A percentile compares a stretch with the other conserved stretches of the same genome.
phyloP scores from a whole-genome alignment of 2,329 filamentous ascomycete genomes.

The Scleromitrula shiraiana region DNA sequence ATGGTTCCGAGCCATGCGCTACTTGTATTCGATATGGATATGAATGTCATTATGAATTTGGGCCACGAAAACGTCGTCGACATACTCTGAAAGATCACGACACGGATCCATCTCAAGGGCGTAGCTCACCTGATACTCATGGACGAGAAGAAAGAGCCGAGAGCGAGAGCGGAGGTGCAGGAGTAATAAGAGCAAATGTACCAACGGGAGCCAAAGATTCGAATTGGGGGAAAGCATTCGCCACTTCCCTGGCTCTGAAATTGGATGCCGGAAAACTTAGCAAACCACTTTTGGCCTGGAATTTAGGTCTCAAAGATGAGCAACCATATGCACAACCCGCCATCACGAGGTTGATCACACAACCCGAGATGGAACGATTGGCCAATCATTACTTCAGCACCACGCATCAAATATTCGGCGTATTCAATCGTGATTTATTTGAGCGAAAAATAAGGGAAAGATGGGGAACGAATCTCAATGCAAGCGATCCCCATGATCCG shows the following conservation, averaged over 20 bases:
- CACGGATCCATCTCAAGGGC: slow-evolving; percentile 5
- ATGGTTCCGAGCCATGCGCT: slow-evolving; percentile 8
- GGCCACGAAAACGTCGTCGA: slow-evolving; percentile 4
- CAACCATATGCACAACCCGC: slow-evolving; percentile 15
- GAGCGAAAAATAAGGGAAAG: slow-evolving; percentile 21
- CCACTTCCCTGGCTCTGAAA: slow-evolving; percentile 3
- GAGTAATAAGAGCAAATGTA: no score
- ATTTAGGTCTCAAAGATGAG: slow-evolving; percentile 27
- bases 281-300: slow-evolving; percentile 33
- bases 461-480: slow-evolving; percentile 28
- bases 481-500: slow-evolving; percentile 21
- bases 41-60: slow-evolving; percentile 7
- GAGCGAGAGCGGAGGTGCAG: slow-evolving; percentile 6
- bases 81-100: slow-evolving; percentile 4
- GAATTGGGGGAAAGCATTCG: slow-evolving; percentile 7
- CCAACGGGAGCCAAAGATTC: background rate
- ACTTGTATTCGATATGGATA: slow-evolving; percentile 6
- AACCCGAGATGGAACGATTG: slow-evolving; percentile 2
- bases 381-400: slow-evolving; percentile 26
- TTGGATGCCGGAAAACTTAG: slow-evolving; percentile 6
- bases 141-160: slow-evolving; percentile 2
- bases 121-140: slow-evolving; percentile 6
- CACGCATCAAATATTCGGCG: slow-evolving; percentile 29
- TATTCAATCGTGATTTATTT: slow-evolving; percentile 26
- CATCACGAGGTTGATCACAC: slow-evolving; percentile 17